Base-by-base conservation (phyloP, 352 stramenopile genomes). In the Pythium sp. region DNA sequence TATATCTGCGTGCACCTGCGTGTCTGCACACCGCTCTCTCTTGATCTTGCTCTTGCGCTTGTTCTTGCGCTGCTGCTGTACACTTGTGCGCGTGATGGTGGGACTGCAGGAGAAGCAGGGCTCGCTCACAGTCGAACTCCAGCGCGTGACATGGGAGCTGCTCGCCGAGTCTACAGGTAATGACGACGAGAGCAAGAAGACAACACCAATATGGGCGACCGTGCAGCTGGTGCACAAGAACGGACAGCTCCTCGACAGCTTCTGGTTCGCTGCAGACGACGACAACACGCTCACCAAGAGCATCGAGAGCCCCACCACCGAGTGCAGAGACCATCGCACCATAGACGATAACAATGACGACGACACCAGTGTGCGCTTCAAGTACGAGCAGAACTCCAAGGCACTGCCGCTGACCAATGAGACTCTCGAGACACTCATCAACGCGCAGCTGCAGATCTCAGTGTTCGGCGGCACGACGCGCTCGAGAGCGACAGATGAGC, bases 201-300 rank as follows among this genome's bases (percentile, higher is more conserved):
- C 0, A 7, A 69, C 64, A 2, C 26, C 70, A 6, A n/a, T 88
- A 22, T 90, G 79, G 80, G 62, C 47, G 18, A 72, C 64, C 32
- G 76, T 91, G 62, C 64, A 82, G 65, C 43, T 90, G 9, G 74
- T 83, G 18, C 22, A 70, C 34, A 62, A 62, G 22, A 57, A 36
- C 4, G 72, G 74, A 36, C 64, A 68, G 57, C 65, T 74, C 0
- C 66, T 84, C 22, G 73, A 86, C 38, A 55, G 68, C 47, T 68
- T 89, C 15, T 91, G 83, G 83, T 91, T 91, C 66, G 20, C 66
- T 3, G 51, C 26, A 0, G 78, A 88, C 18, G 74, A 87, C 47
- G 83, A 82, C 56, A 90, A 90, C 54, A 73, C 73, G 64, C 70
- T 77, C 46, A 86, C 78, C 11, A 71, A 68, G 49, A 82, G 67